Base-by-base conservation (phyloP, 768 basidiomycete genomes). In the Polyporus arcularius region DNA sequence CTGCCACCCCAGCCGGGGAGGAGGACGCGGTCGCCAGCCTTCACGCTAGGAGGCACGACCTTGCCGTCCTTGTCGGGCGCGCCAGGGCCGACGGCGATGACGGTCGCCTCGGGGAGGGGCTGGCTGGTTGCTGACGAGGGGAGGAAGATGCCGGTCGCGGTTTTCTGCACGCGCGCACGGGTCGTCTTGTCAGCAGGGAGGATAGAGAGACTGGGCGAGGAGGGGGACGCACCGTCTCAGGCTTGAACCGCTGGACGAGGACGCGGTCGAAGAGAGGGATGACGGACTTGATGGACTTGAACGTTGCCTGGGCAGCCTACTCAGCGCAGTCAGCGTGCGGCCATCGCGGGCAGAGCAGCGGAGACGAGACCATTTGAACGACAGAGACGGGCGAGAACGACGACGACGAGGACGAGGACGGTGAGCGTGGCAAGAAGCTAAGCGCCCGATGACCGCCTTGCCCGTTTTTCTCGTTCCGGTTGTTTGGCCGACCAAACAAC, bases 1-100 rank as follows among this genome's bases (percentile, higher is more conserved):
- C 88, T 95, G 11, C 97, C 97, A 54, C 97, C 97, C 92, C 96
- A 99, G 5, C 92, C 93, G 12, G 97, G 96, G 4, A 99, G 79
- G 53, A 99, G 80, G 15, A 98, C 96, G 10, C 91, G 83, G 79
- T 98, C 97, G 41, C 96, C 96, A 16, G 90, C 82, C 77, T 89
- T 86, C 49, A 98, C 96, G 16, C 78, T 73, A 6, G 88, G 85
- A 3, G 94, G 90, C 16, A 89, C 76, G 9, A 96, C 54, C 11
- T 80, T 72, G 38, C 96, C 96, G 2, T 92, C 85, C 79, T 93
- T 94, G 80, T 91, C 85, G 21, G 87, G 89, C n/a, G 90, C 90
- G 35, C 97, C 97, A 38, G 96, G 96, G 57, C 96, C 96, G 50
- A 92, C 89, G 30, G 97, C 92, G 72, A 98, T 89, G 71, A 97